Evolutionary conservation across 2,329 filamentous ascomycete species (phyloP), one percentile per base, ranked within the genome.

Genomic region (Gnomoniopsis smithogilvyi): DNA sequence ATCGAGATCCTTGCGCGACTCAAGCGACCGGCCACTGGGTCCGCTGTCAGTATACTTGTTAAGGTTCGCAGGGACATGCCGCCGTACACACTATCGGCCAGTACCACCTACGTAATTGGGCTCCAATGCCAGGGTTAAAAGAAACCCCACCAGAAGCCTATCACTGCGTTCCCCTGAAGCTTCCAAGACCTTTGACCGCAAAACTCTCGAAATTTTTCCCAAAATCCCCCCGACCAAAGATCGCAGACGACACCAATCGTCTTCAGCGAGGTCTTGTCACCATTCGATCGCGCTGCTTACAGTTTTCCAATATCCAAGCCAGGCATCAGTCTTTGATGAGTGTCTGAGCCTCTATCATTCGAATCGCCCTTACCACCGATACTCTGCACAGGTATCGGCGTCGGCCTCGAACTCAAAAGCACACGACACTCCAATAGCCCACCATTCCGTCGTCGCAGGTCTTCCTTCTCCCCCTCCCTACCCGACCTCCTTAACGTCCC

Each of bases 401-500:
- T 88, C 87, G 87, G 76, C 83, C 52, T 61, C 56, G 58, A 51
- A 24, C 56, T 61, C 85, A 84, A 76, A 78, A 47, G 57, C 57
- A 60, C 57, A 57, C 83, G 82, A 86, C 83, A 81, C 77, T 74
- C 67, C 73, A 76, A n/a, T 79, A 84, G 86, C 86, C 80, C 92
- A 96, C 82, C 78, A 96, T 96, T 96, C 88, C 89, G 81, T 88
- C 85, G 79, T 84, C 81, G 78, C 89, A 91, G 85, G 85, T 87
- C 79, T 89, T 91, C 78, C 88, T 90, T 76, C 87, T 93, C 72
- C 87, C 88, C 72, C 87, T 93, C 76, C 90, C 89, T 76, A 88
- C 88, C 74, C 87, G 91, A 76, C 93, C 94, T 80, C 93, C 94
- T 78, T 97, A 97, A 95, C 90, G 88, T 86, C 82, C 84, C 81